Conservation (phyloP, 2,329 filamentous ascomycete species). For the Emmonsia crescens region DNA sequence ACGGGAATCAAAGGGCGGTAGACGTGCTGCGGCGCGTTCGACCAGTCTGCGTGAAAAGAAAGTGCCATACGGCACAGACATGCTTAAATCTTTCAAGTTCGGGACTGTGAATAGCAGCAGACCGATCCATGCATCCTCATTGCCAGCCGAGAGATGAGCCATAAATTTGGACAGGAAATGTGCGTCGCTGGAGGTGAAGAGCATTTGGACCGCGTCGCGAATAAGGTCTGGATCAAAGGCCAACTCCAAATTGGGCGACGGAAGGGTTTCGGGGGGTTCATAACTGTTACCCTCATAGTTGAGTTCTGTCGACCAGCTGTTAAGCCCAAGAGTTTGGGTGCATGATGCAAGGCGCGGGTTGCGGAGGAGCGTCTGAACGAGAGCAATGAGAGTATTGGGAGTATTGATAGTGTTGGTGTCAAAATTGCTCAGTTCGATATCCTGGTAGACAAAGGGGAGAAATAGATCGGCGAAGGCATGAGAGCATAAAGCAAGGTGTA, state of each 20-base stretch:
- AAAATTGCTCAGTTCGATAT: not conserved
- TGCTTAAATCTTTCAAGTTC: not conserved
- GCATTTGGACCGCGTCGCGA: not conserved
- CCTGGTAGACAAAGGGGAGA: constrained; percentile 1
- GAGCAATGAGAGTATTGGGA: not conserved
- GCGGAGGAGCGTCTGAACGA: constrained; percentile 1
- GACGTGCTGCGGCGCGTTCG: not conserved
- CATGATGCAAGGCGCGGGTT: not conserved
- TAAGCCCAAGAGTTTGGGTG: not conserved
- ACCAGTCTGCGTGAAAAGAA: not conserved
- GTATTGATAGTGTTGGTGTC: not conserved
- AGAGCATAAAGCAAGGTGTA: constrained; percentile 5
- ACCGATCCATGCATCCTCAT: constrained; percentile 2
- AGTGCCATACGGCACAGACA: not conserved
- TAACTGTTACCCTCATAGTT: not conserved
- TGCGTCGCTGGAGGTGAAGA: not conserved
- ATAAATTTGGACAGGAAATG: not conserved
- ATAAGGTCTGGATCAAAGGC: not conserved
- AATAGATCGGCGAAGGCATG: constrained; percentile 5
- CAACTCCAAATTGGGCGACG: not conserved
- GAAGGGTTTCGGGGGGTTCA: not conserved
- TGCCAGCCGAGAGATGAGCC: not conserved
- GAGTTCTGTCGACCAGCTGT: not conserved
- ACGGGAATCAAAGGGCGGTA: not conserved
- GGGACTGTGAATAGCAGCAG: not conserved